These are phyloP conservation scores for Cavenderia fasciculata DNA, from an alignment of 78 protist genomes.

Conservation along the genomic window DNA sequence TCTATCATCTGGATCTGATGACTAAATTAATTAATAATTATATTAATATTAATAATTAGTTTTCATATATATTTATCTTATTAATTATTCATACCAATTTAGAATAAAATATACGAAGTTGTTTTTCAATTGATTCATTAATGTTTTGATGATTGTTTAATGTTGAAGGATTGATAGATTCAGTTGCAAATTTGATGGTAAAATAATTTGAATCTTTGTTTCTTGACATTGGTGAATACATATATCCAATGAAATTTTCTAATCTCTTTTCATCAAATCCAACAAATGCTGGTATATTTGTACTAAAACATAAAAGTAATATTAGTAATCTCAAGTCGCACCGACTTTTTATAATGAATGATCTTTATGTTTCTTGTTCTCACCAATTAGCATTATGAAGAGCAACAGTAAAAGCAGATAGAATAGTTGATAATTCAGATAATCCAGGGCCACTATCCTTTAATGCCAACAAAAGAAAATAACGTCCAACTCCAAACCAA, in stretches of 20 bases:
- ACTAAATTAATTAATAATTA: background rate
- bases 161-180: constrained; percentile 14
- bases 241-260: constrained; percentile 72
- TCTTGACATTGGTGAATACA: constrained; percentile 52
- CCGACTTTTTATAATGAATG: background rate
- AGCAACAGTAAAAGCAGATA: constrained; percentile 65
- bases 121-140: constrained; percentile 60
- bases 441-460: constrained; percentile 60
- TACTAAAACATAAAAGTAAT: too few relatives aligned
- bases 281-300: constrained; percentile 61
- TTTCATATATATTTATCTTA: too few relatives aligned
- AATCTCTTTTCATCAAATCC: constrained; percentile 74
- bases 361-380: background rate
- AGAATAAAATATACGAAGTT: constrained; percentile 48
- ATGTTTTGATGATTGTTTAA: constrained; percentile 43
- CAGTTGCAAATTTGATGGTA: constrained; percentile 56
- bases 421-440: constrained; percentile 33
- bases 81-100: constrained; percentile 10
- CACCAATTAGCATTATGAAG: constrained; percentile 51
- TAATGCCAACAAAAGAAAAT: constrained; percentile 60
- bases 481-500: constrained; percentile 70
- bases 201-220: constrained; percentile 10
- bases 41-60: too few relatives aligned
- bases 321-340: too few relatives aligned
- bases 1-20: constrained; percentile 54